Evolutionary conservation across 306 rosid genomes (phyloP).

Genomic region (Trifolium dubium): DNA sequence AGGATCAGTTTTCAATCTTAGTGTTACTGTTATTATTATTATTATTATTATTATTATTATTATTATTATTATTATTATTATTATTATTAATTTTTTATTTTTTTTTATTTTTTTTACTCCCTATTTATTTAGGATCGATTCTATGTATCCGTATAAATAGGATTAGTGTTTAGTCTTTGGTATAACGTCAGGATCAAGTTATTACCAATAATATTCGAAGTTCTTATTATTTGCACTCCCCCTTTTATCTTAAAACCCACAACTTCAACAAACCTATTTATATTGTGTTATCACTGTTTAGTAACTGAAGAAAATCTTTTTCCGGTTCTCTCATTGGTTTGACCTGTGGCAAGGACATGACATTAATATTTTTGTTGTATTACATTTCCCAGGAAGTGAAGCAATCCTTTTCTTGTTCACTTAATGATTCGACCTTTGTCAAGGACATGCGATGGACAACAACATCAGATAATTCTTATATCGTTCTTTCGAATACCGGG

Average conservation of each 20-base stretch:
- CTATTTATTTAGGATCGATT: neutral
- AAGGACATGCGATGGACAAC: slow-evolving; percentile 82
- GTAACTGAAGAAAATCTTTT: neutral
- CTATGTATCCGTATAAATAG: neutral
- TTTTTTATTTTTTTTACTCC: too few species aligned
- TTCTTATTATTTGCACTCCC: neutral
- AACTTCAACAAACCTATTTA: neutral
- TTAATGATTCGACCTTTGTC: slow-evolving; percentile 52
- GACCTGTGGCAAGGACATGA: slow-evolving; percentile 6
- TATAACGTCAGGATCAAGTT: neutral
- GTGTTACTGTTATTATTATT: neutral
- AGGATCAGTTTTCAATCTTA: slow-evolving; percentile 1
- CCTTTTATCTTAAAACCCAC: neutral
- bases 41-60: neutral
- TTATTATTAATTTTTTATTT: neutral
- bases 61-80: too few species aligned
- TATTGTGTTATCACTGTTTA: neutral
- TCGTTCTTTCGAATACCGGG: slow-evolving; percentile 72
- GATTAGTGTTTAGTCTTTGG: neutral
- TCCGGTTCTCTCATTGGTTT: slow-evolving; percentile 12
- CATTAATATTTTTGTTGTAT: slow-evolving; percentile 33
- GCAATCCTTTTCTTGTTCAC: slow-evolving; percentile 60
- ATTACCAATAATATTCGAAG: neutral
- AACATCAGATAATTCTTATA: slow-evolving; percentile 51
- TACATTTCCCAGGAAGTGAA: slow-evolving; percentile 57